Evolutionary conservation across 257 asterid species (phyloP), one percentile per base, ranked within the genome.

Genomic region (Solanum sitiens): DNA sequence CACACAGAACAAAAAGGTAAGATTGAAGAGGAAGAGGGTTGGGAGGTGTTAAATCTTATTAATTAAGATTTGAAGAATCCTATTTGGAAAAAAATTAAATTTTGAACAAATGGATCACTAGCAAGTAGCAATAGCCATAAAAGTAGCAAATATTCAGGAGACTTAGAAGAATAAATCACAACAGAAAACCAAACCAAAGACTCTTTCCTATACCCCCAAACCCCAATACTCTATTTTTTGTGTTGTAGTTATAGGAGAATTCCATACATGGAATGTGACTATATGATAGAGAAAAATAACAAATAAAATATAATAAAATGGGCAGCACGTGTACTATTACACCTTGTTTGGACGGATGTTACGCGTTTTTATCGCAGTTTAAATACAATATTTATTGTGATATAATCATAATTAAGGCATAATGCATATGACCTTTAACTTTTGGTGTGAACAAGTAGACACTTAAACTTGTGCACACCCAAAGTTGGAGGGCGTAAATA

Each of bases 251-350:
- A 76, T 73, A 86, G 74, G 87, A 86, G 89, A 89, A 89, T 82
- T 89, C 87, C 90, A 82, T 86, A 88, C 90, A 89, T 73, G 89
- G 72, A 89, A 86, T 86, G 84, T 37, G 42, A 27, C 45, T 72
- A 7, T 13, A 13, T 71, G 39, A 6, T 45, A n/a, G 74, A 67
- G 73, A 68, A 83, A 65, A 3, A 45, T n/a, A 80, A 27, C 44
- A 65, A 47, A 71, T 67, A 65, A 16, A 45, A 33, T 59, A 59
- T 20, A 65, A 35, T 70, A 67, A 76, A 21, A 76, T 11, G 88
- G 77, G 56, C 68, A 76, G 72, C 61, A 85, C 88, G 88, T 86
- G 88, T 79, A 50, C 30, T 16, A 30, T 16, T 8, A 8, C 67
- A 59, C 67, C 27, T 59, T 21, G 25, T 59, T 59, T 59, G 67